A percentile compares a stretch with the other conserved stretches of the same genome.
phyloP scores from a whole-genome alignment of 805 yeast species.

The Candida suzukii region DNA sequence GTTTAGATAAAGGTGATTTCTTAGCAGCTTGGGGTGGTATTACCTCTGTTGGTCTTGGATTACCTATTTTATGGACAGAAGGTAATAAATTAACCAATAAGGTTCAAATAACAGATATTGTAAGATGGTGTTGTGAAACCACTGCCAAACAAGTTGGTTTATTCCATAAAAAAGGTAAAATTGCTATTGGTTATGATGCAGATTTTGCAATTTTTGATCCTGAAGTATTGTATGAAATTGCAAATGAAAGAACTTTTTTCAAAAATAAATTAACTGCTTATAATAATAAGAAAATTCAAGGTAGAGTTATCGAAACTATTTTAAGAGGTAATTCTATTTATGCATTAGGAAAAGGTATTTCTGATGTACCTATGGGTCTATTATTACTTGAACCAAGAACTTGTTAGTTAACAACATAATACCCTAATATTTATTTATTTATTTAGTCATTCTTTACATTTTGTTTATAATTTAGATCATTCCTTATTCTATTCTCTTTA shows the following conservation, averaged over 20 bases:
- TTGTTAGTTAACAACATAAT: neutral
- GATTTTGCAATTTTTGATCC: slow-evolving; percentile 83
- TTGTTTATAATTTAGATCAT: too few species aligned
- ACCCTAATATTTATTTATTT: too few species aligned
- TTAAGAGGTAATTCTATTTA: slow-evolving; percentile 71
- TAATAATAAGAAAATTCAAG: slow-evolving; percentile 59
- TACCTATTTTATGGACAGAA: slow-evolving; percentile 75
- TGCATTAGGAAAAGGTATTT: slow-evolving; percentile 47
- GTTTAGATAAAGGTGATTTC: slow-evolving; percentile 77
- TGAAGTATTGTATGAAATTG: slow-evolving; percentile 37
- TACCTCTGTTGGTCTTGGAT: slow-evolving; percentile 85
- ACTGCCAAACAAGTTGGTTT: slow-evolving; percentile 86
- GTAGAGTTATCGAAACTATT: slow-evolving; percentile 73
- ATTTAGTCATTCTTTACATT: too few species aligned
- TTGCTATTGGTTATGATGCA: slow-evolving; percentile 76
- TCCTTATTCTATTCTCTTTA: too few species aligned
- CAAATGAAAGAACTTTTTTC: slow-evolving; percentile 54
- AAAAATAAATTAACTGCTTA: slow-evolving; percentile 89
- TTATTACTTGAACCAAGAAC: slow-evolving; percentile 55
- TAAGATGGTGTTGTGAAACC: slow-evolving; percentile 72
- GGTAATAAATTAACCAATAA: slow-evolving; percentile 48
- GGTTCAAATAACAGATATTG: slow-evolving; percentile 53
- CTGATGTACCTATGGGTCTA: slow-evolving; percentile 49
- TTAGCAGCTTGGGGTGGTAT: slow-evolving; percentile 97
- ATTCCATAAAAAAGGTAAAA: slow-evolving; percentile 60